Percentiles rank a stretch among this genome's conserved stretches.
Conservation (phyloP, 148 eudicot species). For the Persicaria maculosa region DNA sequence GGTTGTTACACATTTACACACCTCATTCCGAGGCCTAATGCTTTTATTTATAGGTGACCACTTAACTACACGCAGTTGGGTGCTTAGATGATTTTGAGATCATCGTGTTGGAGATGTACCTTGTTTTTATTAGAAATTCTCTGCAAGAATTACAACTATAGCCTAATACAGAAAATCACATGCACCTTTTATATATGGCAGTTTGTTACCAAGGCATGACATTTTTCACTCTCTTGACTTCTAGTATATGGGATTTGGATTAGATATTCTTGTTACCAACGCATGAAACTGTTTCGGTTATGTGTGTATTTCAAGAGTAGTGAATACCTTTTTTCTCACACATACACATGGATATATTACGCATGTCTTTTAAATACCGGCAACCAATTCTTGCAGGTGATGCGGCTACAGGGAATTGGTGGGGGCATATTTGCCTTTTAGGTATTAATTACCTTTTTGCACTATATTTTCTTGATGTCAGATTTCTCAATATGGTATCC, state of each 20-base stretch:
- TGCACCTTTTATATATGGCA: too few relatives aligned
- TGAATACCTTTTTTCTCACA: not conserved
- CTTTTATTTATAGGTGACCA: too few relatives aligned
- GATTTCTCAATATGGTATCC: not conserved
- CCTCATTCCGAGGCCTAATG: too few relatives aligned
- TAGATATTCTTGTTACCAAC: not conserved
- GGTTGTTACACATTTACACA: too few relatives aligned
- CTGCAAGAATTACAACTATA: too few relatives aligned
- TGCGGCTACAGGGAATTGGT: slow-evolving; percentile 77
- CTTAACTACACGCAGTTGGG: too few relatives aligned
- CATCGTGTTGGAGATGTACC: too few relatives aligned
- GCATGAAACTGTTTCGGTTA: not conserved
- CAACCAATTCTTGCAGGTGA: slow-evolving; percentile 39
- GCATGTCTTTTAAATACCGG: not conserved
- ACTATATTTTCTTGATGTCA: not conserved
- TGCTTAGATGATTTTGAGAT: too few relatives aligned
- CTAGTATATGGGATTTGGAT: not conserved
- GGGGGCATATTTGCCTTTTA: slow-evolving; percentile 77
- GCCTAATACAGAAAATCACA: too few relatives aligned
- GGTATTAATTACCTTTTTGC: slow-evolving; percentile 34
- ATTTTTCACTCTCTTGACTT: not conserved
- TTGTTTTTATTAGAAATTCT: too few relatives aligned
- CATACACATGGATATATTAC: not conserved
- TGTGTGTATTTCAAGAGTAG: not conserved
- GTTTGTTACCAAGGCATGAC: too few relatives aligned